Evolutionary conservation across 73 alveolate genomes (phyloP).

Genomic region (Paramecium caudatum): DNA sequence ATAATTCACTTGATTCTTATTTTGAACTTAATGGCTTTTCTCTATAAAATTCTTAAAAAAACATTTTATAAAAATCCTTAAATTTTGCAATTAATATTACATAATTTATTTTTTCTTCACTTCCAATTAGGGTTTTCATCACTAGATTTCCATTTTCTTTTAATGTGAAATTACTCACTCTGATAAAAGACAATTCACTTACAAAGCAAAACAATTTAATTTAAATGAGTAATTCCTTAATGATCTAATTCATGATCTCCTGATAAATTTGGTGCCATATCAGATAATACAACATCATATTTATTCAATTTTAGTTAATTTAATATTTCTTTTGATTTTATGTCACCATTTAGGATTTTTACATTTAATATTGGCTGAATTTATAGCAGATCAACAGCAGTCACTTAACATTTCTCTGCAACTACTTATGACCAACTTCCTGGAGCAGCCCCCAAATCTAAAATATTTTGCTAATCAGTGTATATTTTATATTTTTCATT

Average conservation of each 20-base stretch:
- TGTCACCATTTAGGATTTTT: slow-evolving; percentile 82
- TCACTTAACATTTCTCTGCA: slow-evolving; percentile 76
- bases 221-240: slow-evolving; percentile 74
- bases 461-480: slow-evolving; percentile 70
- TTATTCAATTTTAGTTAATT: slow-evolving; percentile 28
- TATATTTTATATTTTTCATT: slow-evolving; percentile 81
- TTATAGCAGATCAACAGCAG: slow-evolving; percentile 83
- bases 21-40: slow-evolving; percentile 90
- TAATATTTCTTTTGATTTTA: slow-evolving; percentile 69
- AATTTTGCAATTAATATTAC: slow-evolving; percentile 67
- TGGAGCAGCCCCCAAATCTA: slow-evolving; percentile 95
- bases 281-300: slow-evolving; percentile 84
- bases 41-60: slow-evolving; percentile 80
- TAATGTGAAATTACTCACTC: slow-evolving; percentile 81
- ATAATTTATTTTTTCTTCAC: slow-evolving; percentile 76
- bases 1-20: slow-evolving; percentile 83
- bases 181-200: slow-evolving; percentile 75
- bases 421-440: slow-evolving; percentile 94
- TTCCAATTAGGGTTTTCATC: slow-evolving; percentile 86
- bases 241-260: slow-evolving; percentile 89
- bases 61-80: slow-evolving; percentile 66
- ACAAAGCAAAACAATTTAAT: slow-evolving; percentile 75
- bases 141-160: slow-evolving; percentile 58
- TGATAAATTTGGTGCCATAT: slow-evolving; percentile 88
- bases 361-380: slow-evolving; percentile 83